These are phyloP conservation scores for Polytrichum formosum DNA, from an alignment of 225 moss, liverwort and hornwort species.

Conservation along the genomic window DNA sequence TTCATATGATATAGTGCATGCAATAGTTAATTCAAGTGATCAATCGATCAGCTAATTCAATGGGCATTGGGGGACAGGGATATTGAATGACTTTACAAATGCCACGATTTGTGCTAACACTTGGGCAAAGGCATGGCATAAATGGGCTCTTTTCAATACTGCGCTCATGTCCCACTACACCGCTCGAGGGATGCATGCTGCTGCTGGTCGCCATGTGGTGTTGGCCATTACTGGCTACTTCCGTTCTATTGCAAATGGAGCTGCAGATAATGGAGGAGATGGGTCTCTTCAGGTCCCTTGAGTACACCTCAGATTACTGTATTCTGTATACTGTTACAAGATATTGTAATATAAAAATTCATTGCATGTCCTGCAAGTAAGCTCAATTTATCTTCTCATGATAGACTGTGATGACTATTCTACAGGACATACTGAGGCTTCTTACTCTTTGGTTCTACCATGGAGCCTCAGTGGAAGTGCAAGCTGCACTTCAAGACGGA, in stretches of 20 bases:
- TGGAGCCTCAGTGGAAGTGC: conserved; percentile 80
- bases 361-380: too few species aligned
- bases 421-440: conserved; percentile 93
- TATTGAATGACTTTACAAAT: conserved; percentile 56
- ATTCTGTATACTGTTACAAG: background rate
- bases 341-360: too few species aligned
- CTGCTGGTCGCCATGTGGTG: conserved; percentile 79
- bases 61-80: conserved; percentile 42
- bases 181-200: conserved; percentile 29
- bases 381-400: background rate
- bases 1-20: too few species aligned
- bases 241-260: conserved; percentile 80
- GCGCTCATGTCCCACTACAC: conserved; percentile 74
- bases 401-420: background rate
- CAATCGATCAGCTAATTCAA: background rate
- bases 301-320: background rate
- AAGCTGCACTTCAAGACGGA: conserved; percentile 73
- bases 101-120: conserved; percentile 72
- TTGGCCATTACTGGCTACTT: conserved; percentile 86
- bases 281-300: conserved; percentile 76
- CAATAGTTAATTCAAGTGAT: background rate
- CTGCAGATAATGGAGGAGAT: conserved; percentile 79
- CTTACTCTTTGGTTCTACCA: conserved; percentile 98
- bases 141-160: conserved; percentile 96
- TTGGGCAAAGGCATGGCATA: conserved; percentile 99